phyloP scores from a whole-genome alignment of 208 protist species.

The Leishmania major region DNA sequence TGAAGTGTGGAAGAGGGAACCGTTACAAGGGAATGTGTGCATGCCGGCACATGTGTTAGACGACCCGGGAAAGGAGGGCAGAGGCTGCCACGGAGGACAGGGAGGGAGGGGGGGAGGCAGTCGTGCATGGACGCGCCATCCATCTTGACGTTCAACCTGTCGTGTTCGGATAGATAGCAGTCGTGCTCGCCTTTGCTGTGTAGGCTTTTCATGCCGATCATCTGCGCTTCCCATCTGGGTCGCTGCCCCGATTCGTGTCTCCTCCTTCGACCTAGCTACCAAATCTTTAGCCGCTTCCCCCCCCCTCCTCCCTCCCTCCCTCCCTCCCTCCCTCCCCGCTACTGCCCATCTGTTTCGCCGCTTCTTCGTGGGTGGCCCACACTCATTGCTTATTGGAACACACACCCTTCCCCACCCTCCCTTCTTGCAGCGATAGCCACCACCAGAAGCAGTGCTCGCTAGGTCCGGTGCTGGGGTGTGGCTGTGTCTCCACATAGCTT shows the following conservation, averaged over 20 bases:
- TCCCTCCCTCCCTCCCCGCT: too few species aligned
- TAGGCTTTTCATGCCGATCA: neutral
- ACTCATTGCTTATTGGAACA: neutral
- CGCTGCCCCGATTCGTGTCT: neutral
- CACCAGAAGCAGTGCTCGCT: neutral
- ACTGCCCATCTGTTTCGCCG: neutral
- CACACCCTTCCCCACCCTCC: neutral
- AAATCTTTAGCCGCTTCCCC: neutral
- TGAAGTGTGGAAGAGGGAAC: neutral
- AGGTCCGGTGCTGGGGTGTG: neutral
- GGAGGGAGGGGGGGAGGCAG: neutral
- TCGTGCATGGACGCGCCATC: neutral
- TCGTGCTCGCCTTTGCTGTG: neutral
- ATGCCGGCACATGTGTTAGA: too few species aligned
- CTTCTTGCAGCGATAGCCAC: neutral
- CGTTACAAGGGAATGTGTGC: neutral
- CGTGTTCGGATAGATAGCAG: neutral
- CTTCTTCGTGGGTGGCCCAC: neutral
- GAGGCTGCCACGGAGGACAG: neutral
- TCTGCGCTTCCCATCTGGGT: neutral
- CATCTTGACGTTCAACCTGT: neutral
- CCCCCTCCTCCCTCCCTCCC: too few species aligned
- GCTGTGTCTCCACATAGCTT: neutral
- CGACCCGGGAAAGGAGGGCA: neutral
- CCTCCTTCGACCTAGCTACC: neutral